Evolutionary conservation across 768 basidiomycete genomes (phyloP), one percentile per base, ranked within the genome.

Genomic region (Clitopilus hobsonii): DNA sequence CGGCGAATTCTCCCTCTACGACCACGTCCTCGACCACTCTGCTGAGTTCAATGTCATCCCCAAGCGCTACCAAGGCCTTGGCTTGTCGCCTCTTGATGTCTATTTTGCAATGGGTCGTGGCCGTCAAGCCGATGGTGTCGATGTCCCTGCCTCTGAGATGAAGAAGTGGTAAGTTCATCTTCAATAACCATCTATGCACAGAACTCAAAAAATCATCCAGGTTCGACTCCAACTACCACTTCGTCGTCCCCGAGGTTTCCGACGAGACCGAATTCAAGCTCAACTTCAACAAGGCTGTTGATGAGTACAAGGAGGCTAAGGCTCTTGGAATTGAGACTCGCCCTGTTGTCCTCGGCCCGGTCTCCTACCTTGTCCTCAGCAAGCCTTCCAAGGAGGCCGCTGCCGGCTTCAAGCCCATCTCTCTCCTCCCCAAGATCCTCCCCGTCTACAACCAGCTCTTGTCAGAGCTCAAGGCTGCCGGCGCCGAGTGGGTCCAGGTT

Each of bases 21-120:
- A 98, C 74, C 96, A 98, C 72, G 92, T 98, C 70, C 86, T 98
- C 65, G 96, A 98, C 76, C 94, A 96, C 76, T 94, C 94, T 60
- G 84, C 88, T 58, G 86, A 90, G 45, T 96, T 99, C 84, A 97
- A 98, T 71, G 93, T 89, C 66, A 91, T 99, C 71, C 96, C 96
- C 62, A 85, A 91, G 74, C 91, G 95, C 62, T 99, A 98, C 72
- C 76, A 83, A 57, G 88, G 89, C 52, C 88, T 91, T 61, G 85
- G 86, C 55, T 77, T 99, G 52, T 91, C 92, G 25, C 80, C 85
- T 59, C 86, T 98, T 61, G 96, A 99, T 74, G 86, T 94, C 69
- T 97, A 91, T 77, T 98, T 99, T 65, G 97, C 97, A 64, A 95
- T 98, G 91, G 97, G 96, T 53, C 96, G 97, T 75, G 97, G 97